Evolutionary conservation across 352 stramenopile species (phyloP).

Genomic region (Thraustochytrium sp.): DNA sequence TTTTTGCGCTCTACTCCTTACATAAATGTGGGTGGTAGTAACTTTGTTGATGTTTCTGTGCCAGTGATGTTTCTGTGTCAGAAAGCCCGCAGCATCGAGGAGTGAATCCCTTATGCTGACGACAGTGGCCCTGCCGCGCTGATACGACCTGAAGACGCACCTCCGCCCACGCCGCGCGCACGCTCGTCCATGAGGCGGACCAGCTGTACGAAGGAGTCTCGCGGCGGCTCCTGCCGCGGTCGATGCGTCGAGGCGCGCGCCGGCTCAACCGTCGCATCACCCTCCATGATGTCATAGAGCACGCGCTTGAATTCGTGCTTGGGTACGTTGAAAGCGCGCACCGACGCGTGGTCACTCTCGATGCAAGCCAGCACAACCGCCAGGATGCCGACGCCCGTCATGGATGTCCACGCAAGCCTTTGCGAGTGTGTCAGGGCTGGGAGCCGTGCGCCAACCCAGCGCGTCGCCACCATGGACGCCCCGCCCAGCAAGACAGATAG

Average conservation of each 20-base stretch:
- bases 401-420: background rate
- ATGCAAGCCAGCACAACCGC: background rate
- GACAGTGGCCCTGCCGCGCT: too few relatives aligned
- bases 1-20: too few relatives aligned
- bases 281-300: background rate
- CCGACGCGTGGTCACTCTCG: background rate
- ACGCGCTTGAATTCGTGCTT: background rate
- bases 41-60: too few relatives aligned
- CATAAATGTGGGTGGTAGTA: too few relatives aligned
- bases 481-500: background rate
- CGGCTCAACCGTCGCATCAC: background rate
- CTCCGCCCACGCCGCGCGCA: too few relatives aligned
- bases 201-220: background rate
- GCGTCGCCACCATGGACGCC: background rate
- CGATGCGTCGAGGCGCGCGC: too few relatives aligned
- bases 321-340: background rate
- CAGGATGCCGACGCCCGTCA: background rate
- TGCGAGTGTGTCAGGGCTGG: background rate
- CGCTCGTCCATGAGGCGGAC: background rate
- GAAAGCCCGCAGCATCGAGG: too few relatives aligned
- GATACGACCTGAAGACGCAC: too few relatives aligned
- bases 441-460: background rate
- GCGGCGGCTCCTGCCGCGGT: background rate
- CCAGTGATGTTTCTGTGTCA: too few relatives aligned
- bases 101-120: too few relatives aligned